Conservation (phyloP, 1,284 basidiomycete genomes). For the Puccinia hordei region DNA sequence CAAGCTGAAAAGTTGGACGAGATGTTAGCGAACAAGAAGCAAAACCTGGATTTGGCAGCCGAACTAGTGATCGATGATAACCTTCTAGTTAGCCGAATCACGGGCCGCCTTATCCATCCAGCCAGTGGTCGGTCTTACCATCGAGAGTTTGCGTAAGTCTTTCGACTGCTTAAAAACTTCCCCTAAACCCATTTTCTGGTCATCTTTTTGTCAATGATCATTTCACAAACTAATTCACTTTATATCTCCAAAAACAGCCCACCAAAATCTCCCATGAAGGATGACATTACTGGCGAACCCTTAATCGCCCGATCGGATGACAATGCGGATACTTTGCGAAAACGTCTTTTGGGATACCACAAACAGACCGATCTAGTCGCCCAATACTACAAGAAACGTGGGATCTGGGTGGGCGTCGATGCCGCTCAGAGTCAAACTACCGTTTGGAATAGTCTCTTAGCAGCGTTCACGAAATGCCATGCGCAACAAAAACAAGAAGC, state of each 20-base stretch:
- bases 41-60: constrained; percentile 82
- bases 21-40: constrained; percentile 79
- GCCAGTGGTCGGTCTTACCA: constrained; percentile 89
- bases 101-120: constrained; percentile 89
- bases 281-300: constrained; percentile 93
- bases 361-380: constrained; percentile 59
- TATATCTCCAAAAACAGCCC: constrained; percentile 66
- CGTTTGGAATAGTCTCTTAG: constrained; percentile 80
- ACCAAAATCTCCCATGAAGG: constrained; percentile 89
- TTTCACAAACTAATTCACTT: neutral
- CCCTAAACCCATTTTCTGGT: neutral
- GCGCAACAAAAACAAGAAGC: constrained; percentile 15
- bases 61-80: constrained; percentile 92
- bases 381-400: constrained; percentile 59
- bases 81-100: constrained; percentile 94
- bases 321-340: constrained; percentile 77
- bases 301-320: constrained; percentile 65
- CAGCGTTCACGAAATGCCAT: constrained; percentile 58
- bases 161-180: neutral
- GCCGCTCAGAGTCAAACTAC: constrained; percentile 87
- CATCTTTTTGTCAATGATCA: neutral
- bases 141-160: constrained; percentile 83
- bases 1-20: constrained; percentile 94
- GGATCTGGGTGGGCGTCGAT: constrained; percentile 66
- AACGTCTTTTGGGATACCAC: constrained; percentile 85